Conservation (phyloP, 257 asterid genomes). For the Haberlea rhodopensis region DNA sequence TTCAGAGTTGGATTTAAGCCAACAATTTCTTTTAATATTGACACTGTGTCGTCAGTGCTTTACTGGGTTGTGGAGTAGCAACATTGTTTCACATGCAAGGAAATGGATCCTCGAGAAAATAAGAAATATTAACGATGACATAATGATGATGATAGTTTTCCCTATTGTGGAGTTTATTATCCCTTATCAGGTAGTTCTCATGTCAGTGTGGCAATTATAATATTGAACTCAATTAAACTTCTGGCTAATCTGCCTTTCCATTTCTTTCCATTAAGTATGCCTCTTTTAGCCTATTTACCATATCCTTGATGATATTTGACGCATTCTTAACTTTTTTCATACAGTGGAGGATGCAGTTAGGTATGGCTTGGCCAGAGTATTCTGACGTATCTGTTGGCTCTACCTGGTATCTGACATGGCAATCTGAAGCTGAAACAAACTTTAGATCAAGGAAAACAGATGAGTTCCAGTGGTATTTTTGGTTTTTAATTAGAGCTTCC, state of each 20-base stretch:
- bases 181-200: slow-evolving; percentile 70
- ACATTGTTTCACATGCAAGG: slow-evolving; percentile 42
- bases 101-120: slow-evolving; percentile 48
- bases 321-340: slow-evolving; percentile 22
- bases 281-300: slow-evolving; percentile 21
- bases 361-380: slow-evolving; percentile 98
- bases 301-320: slow-evolving; percentile 20
- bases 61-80: slow-evolving; percentile 57
- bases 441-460: slow-evolving; percentile 57
- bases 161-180: slow-evolving; percentile 74
- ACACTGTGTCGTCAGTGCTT: slow-evolving; percentile 54
- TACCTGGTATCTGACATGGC: slow-evolving; percentile 90
- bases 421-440: slow-evolving; percentile 70
- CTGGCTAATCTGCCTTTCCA: slow-evolving; percentile 21
- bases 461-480: slow-evolving; percentile 65
- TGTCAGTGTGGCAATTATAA: slow-evolving; percentile 15
- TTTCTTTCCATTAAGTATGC: slow-evolving; percentile 1
- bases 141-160: slow-evolving; percentile 78
- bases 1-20: slow-evolving; percentile 64
- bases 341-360: slow-evolving; percentile 72
- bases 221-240: slow-evolving; percentile 15
- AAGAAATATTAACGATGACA: slow-evolving; percentile 60
- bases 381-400: slow-evolving; percentile 61
- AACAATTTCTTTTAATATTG: slow-evolving; percentile 59
- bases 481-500: slow-evolving; percentile 71